Conservation (phyloP, 2,329 filamentous ascomycete genomes). For the Fusarium musae region DNA sequence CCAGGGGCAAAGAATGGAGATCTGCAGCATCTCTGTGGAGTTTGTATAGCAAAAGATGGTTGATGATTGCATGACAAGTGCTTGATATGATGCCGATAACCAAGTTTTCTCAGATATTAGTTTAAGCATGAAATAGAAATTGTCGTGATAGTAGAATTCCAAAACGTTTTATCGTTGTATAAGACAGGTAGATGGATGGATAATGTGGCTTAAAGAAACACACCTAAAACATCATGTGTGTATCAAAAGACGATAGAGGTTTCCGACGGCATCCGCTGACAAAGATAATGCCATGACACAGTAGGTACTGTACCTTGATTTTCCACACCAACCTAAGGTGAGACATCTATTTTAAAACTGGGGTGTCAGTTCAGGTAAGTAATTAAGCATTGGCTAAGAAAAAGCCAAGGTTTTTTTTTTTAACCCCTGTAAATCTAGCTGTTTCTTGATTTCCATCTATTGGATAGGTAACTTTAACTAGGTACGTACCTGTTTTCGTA, state of each 20-base stretch:
- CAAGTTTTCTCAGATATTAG: neutral
- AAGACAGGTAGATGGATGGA: neutral
- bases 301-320: neutral
- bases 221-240: neutral
- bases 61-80: neutral
- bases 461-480: neutral
- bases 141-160: neutral
- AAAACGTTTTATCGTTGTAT: neutral
- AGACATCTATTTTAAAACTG: slow-evolving; percentile 19
- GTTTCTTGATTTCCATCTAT: neutral
- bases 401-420: slow-evolving; percentile 3
- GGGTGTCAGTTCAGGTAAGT: slow-evolving; percentile 6
- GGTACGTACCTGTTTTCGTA: neutral
- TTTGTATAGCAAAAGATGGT: neutral
- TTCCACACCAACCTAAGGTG: neutral
- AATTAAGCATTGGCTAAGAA: slow-evolving; percentile 31
- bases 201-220: slow-evolving; percentile 4
- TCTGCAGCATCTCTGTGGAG: slow-evolving; percentile 11
- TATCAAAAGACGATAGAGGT: neutral
- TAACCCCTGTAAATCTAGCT: neutral
- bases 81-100: slow-evolving; percentile 13
- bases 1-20: slow-evolving; percentile 9
- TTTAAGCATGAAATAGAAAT: neutral
- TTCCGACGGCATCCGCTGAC: neutral
- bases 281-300: neutral